A percentile compares a stretch with the other conserved stretches of the same genome.
phyloP scores from a whole-genome alignment of 2,329 filamentous ascomycete genomes.

The Tolypocladium guangdongense region DNA sequence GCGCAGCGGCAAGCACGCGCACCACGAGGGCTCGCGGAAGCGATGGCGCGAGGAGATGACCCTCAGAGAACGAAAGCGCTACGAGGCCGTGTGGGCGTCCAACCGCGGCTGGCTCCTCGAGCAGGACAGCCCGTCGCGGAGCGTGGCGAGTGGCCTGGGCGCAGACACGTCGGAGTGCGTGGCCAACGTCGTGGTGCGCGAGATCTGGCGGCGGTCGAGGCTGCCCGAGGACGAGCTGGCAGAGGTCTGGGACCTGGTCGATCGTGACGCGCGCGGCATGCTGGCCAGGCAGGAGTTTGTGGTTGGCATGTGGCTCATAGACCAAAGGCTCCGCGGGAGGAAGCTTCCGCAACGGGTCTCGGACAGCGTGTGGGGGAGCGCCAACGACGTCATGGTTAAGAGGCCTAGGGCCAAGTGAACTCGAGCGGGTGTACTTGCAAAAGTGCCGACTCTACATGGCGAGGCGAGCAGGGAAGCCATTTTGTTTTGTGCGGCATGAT shows the following conservation, averaged over 20 bases:
- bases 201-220: constrained; percentile 65
- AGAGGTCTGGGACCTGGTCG: constrained; percentile 69
- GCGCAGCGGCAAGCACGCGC: constrained; percentile 51
- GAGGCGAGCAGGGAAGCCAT: no score
- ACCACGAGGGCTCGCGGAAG: constrained; percentile 64
- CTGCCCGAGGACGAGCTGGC: constrained; percentile 57
- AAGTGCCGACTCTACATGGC: neutral
- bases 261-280: constrained; percentile 40
- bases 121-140: constrained; percentile 6
- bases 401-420: constrained; percentile 17
- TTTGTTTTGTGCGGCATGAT: neutral
- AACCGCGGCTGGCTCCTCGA: constrained; percentile 53
- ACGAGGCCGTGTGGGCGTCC: constrained; percentile 77
- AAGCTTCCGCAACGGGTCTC: constrained; percentile 64
- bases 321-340: constrained; percentile 67
- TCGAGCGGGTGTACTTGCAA: neutral
- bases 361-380: constrained; percentile 68
- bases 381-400: constrained; percentile 32
- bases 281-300: constrained; percentile 64
- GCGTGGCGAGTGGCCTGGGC: constrained; percentile 7
- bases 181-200: constrained; percentile 55
- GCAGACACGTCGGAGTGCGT: constrained; percentile 39
- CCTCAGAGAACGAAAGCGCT: constrained; percentile 61
- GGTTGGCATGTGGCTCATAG: constrained; percentile 72
- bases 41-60: constrained; percentile 70